Evolutionary conservation across 1,284 basidiomycete species (phyloP), one percentile per base, ranked within the genome.

Genomic region (Fistulina hepatica): DNA sequence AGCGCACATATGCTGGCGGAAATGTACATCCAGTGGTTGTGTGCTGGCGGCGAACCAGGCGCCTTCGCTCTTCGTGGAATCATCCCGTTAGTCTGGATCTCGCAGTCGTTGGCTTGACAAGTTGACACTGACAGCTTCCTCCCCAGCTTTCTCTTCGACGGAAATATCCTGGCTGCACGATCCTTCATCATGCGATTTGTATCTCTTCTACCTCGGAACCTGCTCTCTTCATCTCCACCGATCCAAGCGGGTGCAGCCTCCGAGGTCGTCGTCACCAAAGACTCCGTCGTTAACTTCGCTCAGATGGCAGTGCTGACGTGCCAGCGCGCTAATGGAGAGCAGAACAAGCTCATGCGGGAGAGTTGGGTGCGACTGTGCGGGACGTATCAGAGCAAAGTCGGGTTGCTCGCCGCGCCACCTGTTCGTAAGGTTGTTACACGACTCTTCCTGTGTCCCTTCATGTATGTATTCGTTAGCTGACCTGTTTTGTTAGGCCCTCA

Each of bases 261-360:
- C 43, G 81, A 88, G 47, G 67, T 93, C 2, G 55, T 74, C 6
- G 63, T 89, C 42, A 89, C 85, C 5, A 73, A 71, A 12, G 80
- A 89, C 44, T 60, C 73, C 1, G 64, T 76, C 7, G 63, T 92
- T 48, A 97, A 94, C 56, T 94, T 92, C 57, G 65, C 81, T 2
- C 92, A 97, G 53, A 70, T 95, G 37, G 86, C 84, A 0, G 71
- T 95, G 8, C 58, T 81, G 36, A 80, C 81, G 5, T 88, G 85
- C 45, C 90, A 94, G 57, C 75, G 86, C 20, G 80, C 82, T 1
- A 77, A 85, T 37, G 80, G 83, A 30, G 67, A 78, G 43, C 71
- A 77, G 58, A 75, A 80, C 58, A 85, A 71, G 55, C 64, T 66
- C 5, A 70, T 76, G 57, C 67, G 81, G 23, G 83, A 88, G 52